Evolutionary conservation across 495 filamentous ascomycete genomes (phyloP), one percentile per base, ranked within the genome.

Genomic region (Gamarada debralockiae): DNA sequence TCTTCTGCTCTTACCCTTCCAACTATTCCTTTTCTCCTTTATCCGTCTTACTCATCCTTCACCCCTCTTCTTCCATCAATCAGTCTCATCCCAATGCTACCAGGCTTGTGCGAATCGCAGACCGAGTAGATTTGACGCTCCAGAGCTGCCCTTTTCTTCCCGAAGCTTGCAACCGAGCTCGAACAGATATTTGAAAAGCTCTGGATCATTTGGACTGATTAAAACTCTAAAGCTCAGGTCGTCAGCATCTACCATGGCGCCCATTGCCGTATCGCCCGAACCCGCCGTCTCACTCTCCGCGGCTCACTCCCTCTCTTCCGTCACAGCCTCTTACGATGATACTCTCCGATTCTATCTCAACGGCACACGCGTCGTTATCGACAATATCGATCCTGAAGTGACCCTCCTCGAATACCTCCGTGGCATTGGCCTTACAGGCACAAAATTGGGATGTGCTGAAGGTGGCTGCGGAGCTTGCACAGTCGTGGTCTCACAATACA

Each of bases 381-480:
- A 54, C 22, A 44, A 58, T n/a, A 73, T 89, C 52, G 89, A 97
- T 62, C 92, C 92, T 0, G 92, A 96, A 60, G 72, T 93, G n/a
- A 97, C 92, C 0, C 75, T 97, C 13, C 76, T 97, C 2, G 91
- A 97, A 67, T 97, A 97, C 60, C 75, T 97, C 29, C 76, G 92
- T 39, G 86, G 86, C 3, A 87, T 96, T 56, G 92, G 92, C 0
- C 73, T 96, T 42, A 97, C 92, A 37, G 77, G 85, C 22, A 81
- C 81, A 27, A 84, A 84, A 56, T 72, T 84, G 70, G 86, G 86
- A 37, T 98, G 93, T 69, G 90, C 89, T 18, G 93, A 98, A 73
- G 93, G 93, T 55, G 93, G 93, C 0, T 98, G 93, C 64, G 93
- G 93, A 52, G 93, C 93, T 63, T 98, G 93, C 65, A 98, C 93